A percentile compares a stretch with the other conserved stretches of the same genome.
These are phyloP conservation scores for Penicillium sp. DNA, from an alignment of 2,329 filamentous ascomycete species.

Conservation along the genomic window DNA sequence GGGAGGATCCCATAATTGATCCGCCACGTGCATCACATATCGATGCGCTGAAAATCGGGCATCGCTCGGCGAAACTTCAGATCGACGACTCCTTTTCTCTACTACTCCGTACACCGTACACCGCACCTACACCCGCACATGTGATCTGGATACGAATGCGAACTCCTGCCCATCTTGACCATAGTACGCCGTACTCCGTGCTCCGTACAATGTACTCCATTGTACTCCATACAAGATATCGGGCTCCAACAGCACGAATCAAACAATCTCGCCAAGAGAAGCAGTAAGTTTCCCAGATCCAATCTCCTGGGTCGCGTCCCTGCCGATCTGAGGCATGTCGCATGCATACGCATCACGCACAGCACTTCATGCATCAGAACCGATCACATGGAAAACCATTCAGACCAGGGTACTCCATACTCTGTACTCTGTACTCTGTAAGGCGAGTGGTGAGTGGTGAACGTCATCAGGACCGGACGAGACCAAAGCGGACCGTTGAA, in stretches of 20 bases:
- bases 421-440: no score
- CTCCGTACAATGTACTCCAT: no score
- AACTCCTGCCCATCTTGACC: background rate
- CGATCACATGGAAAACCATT: background rate
- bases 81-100: background rate
- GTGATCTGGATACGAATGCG: conserved; percentile 1
- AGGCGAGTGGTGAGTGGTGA: background rate
- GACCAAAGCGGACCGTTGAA: conserved; percentile 19
- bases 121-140: background rate
- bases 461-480: conserved; percentile 3
- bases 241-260: background rate
- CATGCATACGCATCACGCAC: background rate
- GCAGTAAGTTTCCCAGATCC: background rate
- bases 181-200: background rate
- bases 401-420: background rate
- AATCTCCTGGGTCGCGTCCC: conserved; percentile 7
- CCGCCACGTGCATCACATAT: background rate
- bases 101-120: background rate
- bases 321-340: conserved; percentile 10
- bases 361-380: background rate
- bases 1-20: conserved; percentile 4
- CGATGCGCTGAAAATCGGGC: background rate
- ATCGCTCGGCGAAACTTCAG: background rate
- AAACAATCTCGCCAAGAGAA: no score
- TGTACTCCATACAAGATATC: background rate